Base-by-base conservation (phyloP, 2,329 filamentous ascomycete species). In the Pseudogymnoascus sp. region DNA sequence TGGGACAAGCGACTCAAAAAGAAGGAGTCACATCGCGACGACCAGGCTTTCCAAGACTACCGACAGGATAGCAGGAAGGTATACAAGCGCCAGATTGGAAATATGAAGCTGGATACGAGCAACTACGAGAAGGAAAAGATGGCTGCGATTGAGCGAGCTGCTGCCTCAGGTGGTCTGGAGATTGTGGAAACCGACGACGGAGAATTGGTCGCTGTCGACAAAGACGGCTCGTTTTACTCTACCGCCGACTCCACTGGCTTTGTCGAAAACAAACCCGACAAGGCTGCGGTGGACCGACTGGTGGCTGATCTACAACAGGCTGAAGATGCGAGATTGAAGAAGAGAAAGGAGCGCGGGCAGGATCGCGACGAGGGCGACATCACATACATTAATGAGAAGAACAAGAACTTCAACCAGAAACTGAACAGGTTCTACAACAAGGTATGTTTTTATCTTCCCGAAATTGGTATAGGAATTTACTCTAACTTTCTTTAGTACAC, bases 401-500 rank as follows among this genome's bases (percentile, higher is more conserved):
- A 99, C 82, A 97, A 97, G 82, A 92, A 97, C 82, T 99, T 99
- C 81, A 99, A 99, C 85, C 87, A 96, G 80, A 97, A 99, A 80
- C 80, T 99, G 76, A 82, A 89, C 62, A 83, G 95, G 69, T 99
- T 97, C 79, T 99, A 99, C 78, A 95, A 99, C 79, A 96, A 96
- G 78, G 81, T 82, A 76, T 66, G 77, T 47, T 60, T 16, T 14
- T 14, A 36, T 34, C 12, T 18, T 26, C 59, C 11, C 6, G 45
- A 16, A 2, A 21, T 34, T 7, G 34, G 37, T 12, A 23, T 26
- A 60, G 7, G 11, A 23, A 1, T 40, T 62, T 57, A 51, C 65
- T 51, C 72, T 76, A 65, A 74, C 62, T 14, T 54, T 45, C 60
- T 68, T 12, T 66, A 83, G 81, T 99, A 99, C 77, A 99, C 95